These are phyloP conservation scores for Pleodorina starrii DNA, from an alignment of 139 green algal species.

Conservation along the genomic window DNA sequence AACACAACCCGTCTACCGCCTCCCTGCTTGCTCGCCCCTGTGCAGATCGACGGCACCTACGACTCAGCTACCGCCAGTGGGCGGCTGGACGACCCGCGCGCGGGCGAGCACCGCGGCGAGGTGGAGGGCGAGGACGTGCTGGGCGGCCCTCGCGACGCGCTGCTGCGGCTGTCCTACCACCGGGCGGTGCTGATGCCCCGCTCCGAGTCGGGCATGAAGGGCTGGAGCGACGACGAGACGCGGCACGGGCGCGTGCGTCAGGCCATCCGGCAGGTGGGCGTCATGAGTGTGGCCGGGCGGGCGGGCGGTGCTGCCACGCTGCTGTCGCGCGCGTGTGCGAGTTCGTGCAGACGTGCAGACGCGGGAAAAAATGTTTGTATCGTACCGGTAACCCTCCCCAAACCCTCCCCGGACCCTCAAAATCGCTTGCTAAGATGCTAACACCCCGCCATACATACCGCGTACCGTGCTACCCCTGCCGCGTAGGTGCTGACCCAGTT, in stretches of 20 bases:
- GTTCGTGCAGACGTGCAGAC: no score
- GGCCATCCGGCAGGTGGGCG: constrained; percentile 17
- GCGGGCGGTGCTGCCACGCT: no score
- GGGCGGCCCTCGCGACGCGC: neutral
- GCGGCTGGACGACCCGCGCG: neutral
- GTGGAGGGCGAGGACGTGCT: constrained; percentile 43
- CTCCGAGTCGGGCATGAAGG: neutral
- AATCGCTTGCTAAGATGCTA: no score
- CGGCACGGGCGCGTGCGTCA: neutral
- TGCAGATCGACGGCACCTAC: constrained; percentile 46
- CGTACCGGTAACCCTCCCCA: no score
- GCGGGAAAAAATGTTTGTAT: no score
- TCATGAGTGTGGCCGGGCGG: no score
- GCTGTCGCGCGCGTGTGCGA: no score
- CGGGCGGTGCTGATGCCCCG: constrained; percentile 8
- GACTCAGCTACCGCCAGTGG: neutral
- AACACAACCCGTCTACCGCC: no score
- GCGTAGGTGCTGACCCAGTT: constrained; percentile 72
- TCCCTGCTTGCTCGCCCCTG: no score
- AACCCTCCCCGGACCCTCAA: no score
- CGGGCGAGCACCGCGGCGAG: neutral
- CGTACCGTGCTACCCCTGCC: no score
- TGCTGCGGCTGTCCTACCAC: constrained; percentile 26
- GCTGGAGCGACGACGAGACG: constrained; percentile 9
- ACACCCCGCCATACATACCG: no score